These are phyloP conservation scores for Oryza punctata DNA, from an alignment of 176 grass and related monocot species.

Conservation along the genomic window DNA sequence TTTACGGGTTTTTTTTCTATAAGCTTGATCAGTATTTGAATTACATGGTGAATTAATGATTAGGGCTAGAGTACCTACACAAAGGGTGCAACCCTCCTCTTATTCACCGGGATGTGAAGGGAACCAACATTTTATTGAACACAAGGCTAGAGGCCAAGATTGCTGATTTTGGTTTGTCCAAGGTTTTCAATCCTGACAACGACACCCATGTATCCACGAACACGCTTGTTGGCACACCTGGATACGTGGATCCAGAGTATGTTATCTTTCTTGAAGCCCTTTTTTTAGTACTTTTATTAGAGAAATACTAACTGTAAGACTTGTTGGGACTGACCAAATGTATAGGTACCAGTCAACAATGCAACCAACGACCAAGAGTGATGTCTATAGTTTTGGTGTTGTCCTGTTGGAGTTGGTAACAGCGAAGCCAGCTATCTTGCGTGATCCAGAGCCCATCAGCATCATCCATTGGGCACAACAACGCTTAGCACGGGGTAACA, in stretches of 20 bases:
- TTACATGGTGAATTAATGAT: not conserved
- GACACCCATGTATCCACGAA: slow-evolving; percentile 40
- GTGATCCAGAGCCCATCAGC: not conserved
- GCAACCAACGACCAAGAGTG: slow-evolving; percentile 40
- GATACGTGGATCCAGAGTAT: slow-evolving; percentile 71
- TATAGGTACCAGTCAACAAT: slow-evolving; percentile 33
- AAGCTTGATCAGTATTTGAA: not conserved
- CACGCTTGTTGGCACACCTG: slow-evolving; percentile 26
- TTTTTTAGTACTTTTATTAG: not conserved
- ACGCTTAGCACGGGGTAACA: slow-evolving; percentile 25
- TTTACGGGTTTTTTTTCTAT: no score
- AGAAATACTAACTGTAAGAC: not conserved
- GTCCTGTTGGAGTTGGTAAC: slow-evolving; percentile 54
- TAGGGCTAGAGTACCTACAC: slow-evolving; percentile 66
- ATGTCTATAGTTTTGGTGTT: slow-evolving; percentile 65
- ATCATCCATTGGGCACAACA: slow-evolving; percentile 41
- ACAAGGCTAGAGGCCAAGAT: slow-evolving; percentile 58
- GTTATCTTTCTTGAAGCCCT: not conserved
- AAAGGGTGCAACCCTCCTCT: slow-evolving; percentile 49
- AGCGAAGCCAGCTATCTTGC: slow-evolving; percentile 24
- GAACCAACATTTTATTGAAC: slow-evolving; percentile 59
- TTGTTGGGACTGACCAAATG: not conserved
- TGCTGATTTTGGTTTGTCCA: slow-evolving; percentile 68
- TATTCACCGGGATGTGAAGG: slow-evolving; percentile 69
- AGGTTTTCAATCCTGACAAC: slow-evolving; percentile 12